Evolutionary conservation across 2,329 filamentous ascomycete species (phyloP).

Genomic region (Pyrenophora seminiperda): DNA sequence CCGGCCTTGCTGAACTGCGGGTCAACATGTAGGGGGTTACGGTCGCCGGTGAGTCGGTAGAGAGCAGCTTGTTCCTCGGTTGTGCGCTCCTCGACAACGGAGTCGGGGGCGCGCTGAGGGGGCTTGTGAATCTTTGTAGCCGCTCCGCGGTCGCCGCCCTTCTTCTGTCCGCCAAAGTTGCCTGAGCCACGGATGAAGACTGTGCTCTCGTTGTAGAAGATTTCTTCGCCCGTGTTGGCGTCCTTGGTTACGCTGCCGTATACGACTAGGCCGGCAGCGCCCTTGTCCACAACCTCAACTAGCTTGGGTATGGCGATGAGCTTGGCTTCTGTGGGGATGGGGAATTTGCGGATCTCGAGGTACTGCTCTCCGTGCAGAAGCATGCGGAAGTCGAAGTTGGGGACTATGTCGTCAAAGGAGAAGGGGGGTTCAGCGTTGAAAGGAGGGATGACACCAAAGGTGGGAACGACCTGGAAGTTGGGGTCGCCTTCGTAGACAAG

Average conservation of each 20-base stretch:
- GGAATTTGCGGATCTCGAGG: constrained; percentile 90
- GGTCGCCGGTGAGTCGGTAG: constrained; percentile 91
- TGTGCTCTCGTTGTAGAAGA: constrained; percentile 98
- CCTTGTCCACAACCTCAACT: constrained; percentile 96
- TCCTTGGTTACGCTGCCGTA: constrained; percentile 81
- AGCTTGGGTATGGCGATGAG: constrained; percentile 78
- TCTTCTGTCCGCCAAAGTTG: constrained; percentile 84
- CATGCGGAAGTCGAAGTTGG: constrained; percentile 99
- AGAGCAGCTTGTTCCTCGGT: constrained; percentile 89
- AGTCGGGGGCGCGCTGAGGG: constrained; percentile 77
- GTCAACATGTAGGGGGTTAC: constrained; percentile 96
- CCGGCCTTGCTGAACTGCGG: constrained; percentile 92
- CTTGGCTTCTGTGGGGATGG: constrained; percentile 81
- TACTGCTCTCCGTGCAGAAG: constrained; percentile 98
- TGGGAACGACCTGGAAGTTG: constrained; percentile 90
- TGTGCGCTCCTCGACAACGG: constrained; percentile 82
- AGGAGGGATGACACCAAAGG: constrained; percentile 94
- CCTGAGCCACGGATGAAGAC: constrained; percentile 90
- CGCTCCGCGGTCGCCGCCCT: constrained; percentile 76
- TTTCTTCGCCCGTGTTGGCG: constrained; percentile 80
- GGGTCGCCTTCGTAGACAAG: constrained; percentile 90
- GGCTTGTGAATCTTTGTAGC: constrained; percentile 79
- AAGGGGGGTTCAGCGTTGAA: constrained; percentile 85
- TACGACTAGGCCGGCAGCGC: constrained; percentile 82
- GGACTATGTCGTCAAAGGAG: constrained; percentile 79